Evolutionary conservation across 2,329 filamentous ascomycete species (phyloP), one percentile per base, ranked within the genome.

Genomic region (Beauveria caledonica): DNA sequence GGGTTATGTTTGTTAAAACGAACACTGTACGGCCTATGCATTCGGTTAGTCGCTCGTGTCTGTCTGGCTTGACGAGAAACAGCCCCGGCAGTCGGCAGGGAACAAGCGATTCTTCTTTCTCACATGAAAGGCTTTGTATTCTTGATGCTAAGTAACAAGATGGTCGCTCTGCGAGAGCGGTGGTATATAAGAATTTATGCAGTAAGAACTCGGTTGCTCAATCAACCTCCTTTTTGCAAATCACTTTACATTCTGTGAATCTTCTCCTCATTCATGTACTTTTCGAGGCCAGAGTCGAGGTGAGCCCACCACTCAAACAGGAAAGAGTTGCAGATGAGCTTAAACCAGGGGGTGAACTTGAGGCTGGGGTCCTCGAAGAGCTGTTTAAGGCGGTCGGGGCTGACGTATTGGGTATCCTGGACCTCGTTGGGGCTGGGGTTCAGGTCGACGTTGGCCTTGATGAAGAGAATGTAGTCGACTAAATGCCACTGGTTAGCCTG

Each of bases 381-480:
- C 67, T 82, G 72, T 80, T 91, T 94, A 66, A 99, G 80, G 68
- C 92, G 86, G 25, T 92, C 87, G 45, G 89, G 82, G 23, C 86
- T 86, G 63, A 97, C 92, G 69, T 95, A 99, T 73, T 86, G 82
- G 23, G 88, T 90, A 65, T 89, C 93, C 69, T 86, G 85, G 52
- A 92, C 92, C 77, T 99, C 94, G 75, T 99, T 99, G 65, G 82
- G 80, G 77, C 92, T 99, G 68, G 85, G 76, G 62, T 90, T 74
- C 54, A 96, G 78, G 68, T 95, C 89, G 61, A 97, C 93, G 64
- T 95, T 88, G 62, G 91, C 89, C 79, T 95, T 90, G 80, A 97
- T 97, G 78, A 99, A 97, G 60, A 99, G 86, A 66, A 99, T 99
- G 75, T 99, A 99, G 75, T 99, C 94, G 71, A 99, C 92, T 94